Evolutionary conservation across 2,329 filamentous ascomycete genomes (phyloP), one percentile per base, ranked within the genome.

Genomic region (Thermothelomyces thermophilus): DNA sequence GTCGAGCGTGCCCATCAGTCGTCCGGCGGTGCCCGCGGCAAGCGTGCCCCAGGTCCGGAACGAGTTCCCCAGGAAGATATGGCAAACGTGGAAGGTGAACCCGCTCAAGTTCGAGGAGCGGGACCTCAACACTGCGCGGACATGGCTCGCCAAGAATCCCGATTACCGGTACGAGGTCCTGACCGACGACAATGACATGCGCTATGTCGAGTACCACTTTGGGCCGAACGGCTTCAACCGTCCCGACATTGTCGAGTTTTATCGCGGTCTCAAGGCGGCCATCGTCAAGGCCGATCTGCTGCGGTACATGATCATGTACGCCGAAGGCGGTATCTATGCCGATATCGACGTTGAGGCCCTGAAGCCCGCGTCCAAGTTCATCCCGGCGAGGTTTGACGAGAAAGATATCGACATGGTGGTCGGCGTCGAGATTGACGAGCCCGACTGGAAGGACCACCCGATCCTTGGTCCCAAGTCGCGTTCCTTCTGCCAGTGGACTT

Each of bases 401-500:
- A 64, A 69, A n/a, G 79, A 85, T n/a, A 74, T 87, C 43, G 80
- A 86, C 57, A 78, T 87, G 72, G 78, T 87, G 17, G 76, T 87
- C 22, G 82, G 83, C 13, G 72, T 87, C 1, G 84, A 87, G 63
- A 83, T 87, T 50, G 84, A 87, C 60, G 76, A 86, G 64, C 83
- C 83, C 0, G 73, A 79, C 8, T 86, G 80, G 66, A 69, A 67
- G 16, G 66, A 80, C 43, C 83, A 87, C 61, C 73, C 79, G 1
- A 81, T 87, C 28, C 70, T 87, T 0, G 83, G 84, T 13, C 74
- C 73, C 42, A 87, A 87, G 66, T 86, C 79, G 33, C 71, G 74
- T 56, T 87, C 83, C 0, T 87, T 87, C 63, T 87, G 83, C 63
- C 84, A 87, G 61, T 87, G 84, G 84, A 87, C 84, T 0, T 85